These are phyloP conservation scores for Austroboletus festivus DNA, from an alignment of 768 basidiomycete genomes.

Conservation along the genomic window DNA sequence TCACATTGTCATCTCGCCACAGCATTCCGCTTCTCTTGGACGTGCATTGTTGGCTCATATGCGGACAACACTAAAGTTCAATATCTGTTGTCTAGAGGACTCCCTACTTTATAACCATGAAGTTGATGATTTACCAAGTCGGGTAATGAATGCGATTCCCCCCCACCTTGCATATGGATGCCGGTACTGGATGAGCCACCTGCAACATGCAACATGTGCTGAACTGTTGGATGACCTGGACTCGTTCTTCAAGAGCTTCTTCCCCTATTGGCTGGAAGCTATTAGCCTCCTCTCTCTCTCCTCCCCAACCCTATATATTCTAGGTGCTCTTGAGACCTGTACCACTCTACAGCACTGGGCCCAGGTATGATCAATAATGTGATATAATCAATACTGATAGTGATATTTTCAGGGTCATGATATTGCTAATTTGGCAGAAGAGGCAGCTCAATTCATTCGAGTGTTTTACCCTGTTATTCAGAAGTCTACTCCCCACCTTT, in stretches of 20 bases:
- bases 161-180: constrained; percentile 35
- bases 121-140: constrained; percentile 14
- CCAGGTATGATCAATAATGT: constrained; percentile 8
- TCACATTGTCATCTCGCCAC: constrained; percentile 11
- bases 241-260: constrained; percentile 19
- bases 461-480: not conserved
- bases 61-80: constrained; percentile 34
- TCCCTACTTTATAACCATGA: constrained; percentile 32
- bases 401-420: constrained; percentile 9
- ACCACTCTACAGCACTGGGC: constrained; percentile 13
- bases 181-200: constrained; percentile 36
- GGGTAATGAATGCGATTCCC: constrained; percentile 27
- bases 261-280: constrained; percentile 41
- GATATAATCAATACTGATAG: not conserved
- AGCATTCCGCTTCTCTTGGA: constrained; percentile 21
- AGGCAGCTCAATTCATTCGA: not conserved
- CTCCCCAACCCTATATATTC: constrained; percentile 2
- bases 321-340: constrained; percentile 12
- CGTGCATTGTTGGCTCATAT: constrained; percentile 29
- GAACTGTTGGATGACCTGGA: constrained; percentile 15
- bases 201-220: constrained; percentile 10
- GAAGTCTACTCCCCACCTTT: not conserved
- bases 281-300: constrained; percentile 21
- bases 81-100: constrained; percentile 37
- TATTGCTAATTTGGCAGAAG: not conserved